Base-by-base conservation (phyloP, 106 monocot genomes). In the Allium fistulosum region DNA sequence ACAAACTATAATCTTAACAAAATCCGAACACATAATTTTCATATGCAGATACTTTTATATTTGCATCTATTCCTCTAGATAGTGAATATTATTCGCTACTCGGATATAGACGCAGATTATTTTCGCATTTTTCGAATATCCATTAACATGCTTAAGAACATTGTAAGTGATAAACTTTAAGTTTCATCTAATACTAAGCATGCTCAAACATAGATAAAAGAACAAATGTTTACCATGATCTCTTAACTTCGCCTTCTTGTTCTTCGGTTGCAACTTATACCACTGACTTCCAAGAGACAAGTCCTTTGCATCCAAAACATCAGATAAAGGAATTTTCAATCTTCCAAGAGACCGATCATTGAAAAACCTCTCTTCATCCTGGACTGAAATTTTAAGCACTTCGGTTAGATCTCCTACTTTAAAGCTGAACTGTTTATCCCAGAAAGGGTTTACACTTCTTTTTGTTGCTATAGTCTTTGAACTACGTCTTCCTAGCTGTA, bases 351-450 rank as follows among this genome's bases (percentile, higher is more conserved):
- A 56, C 15, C 57, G n/a, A 57, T 53, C 53, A 26, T 52, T 51
- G 66, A 66, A 66, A 26, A 51, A 66, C 66, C 48, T 80, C 67
- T 88, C 87, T 49, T 90, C 94, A 71, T 94, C 87, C 58, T 90
- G 26, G 1, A 94, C 87, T 26, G 53, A 77, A 14, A 94, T 6
- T 48, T 17, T 74, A 56, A 91, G 79, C 71, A 91, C 83, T 57
- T 83, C 88, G 9, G 56, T 71, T 9, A 85, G 79, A 71, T 95
- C 85, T 8, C 81, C 94, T 9, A 95, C 85, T 18, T 69, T 57
- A 67, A 90, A 91, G 57, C 58, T 75, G 55, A 95, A 85, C 77
- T 85, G 79, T 18, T 95, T 91, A 62, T 91, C 79, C 94, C 94
- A 95, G 12, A 17, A 9, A 12, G 91, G 91, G 55, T 81, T 88